A percentile compares a stretch with the other conserved stretches of the same genome.
Conservation (phyloP, 345 rosid genomes). For the Draba incana region DNA sequence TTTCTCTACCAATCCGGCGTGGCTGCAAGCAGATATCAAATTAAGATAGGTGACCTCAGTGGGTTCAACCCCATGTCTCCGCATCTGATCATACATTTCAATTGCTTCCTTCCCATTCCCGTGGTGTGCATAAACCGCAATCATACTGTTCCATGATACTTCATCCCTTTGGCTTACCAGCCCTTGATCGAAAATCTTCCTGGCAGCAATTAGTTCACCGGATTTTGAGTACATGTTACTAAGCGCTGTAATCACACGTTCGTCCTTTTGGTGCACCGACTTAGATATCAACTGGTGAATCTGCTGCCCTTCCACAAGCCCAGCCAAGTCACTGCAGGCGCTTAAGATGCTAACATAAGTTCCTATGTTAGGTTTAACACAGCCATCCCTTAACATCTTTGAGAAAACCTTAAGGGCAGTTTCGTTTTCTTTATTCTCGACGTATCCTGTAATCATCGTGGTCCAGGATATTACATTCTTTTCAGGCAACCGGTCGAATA, state of each 20-base stretch:
- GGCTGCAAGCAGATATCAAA: constrained; percentile 72
- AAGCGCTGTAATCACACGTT: constrained; percentile 62
- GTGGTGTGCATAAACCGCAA: constrained; percentile 77
- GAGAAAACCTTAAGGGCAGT: constrained; percentile 57
- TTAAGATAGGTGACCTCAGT: constrained; percentile 65
- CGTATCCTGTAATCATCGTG: constrained; percentile 68
- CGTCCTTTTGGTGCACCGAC: constrained; percentile 52
- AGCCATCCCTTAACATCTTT: constrained; percentile 54
- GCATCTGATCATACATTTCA: constrained; percentile 62
- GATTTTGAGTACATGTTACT: constrained; percentile 79
- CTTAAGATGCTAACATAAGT: constrained; percentile 67
- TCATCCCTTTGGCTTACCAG: constrained; percentile 51
- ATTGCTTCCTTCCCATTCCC: constrained; percentile 68
- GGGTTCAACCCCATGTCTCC: constrained; percentile 51
- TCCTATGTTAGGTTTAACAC: constrained; percentile 58
- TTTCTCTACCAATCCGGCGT: constrained; percentile 69
- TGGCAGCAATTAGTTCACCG: constrained; percentile 57
- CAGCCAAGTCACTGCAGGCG: constrained; percentile 71
- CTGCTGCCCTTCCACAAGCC: constrained; percentile 71
- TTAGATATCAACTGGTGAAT: constrained; percentile 65
- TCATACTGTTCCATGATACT: constrained; percentile 72
- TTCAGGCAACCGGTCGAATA: constrained; percentile 59
- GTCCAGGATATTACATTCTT: constrained; percentile 80
- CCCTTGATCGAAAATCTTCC: constrained; percentile 59
- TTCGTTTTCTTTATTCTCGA: constrained; percentile 56